Percentiles rank a stretch among this genome's conserved stretches.
Conservation (phyloP, 2,329 filamentous ascomycete genomes). For the Biscogniauxia sp. region DNA sequence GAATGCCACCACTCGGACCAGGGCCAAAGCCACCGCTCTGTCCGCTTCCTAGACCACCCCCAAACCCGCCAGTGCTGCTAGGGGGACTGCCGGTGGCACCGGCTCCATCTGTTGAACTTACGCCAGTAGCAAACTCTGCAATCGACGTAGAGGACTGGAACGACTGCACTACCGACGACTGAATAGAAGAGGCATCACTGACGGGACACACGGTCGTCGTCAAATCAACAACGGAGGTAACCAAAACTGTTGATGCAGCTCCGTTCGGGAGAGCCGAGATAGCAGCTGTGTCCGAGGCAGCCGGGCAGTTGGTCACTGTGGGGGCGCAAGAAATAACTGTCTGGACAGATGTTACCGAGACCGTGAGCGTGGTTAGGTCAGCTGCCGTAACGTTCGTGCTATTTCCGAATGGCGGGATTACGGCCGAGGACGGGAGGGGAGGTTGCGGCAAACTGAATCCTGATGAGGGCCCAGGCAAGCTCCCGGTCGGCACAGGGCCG, state of each 20-base stretch:
- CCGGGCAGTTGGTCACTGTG: constrained; percentile 28
- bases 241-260: constrained; percentile 26
- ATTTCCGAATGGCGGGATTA: constrained; percentile 11
- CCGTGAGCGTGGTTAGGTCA: constrained; percentile 23
- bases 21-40: not conserved
- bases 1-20: not conserved
- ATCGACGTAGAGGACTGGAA: constrained; percentile 15
- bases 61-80: not conserved
- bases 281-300: constrained; percentile 20
- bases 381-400: constrained; percentile 14
- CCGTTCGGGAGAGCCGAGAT: constrained; percentile 21
- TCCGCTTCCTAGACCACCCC: not conserved
- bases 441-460: constrained; percentile 3
- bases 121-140: constrained; percentile 5
- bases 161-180: constrained; percentile 26
- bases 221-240: constrained; percentile 27
- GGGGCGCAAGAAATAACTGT: constrained; percentile 29
- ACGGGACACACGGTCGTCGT: constrained; percentile 32
- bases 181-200: constrained; percentile 23
- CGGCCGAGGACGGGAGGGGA: not conserved
- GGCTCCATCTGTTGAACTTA: constrained; percentile 1
- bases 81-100: constrained; percentile 1
- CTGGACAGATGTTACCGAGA: constrained; percentile 23
- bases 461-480: not conserved
- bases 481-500: too few relatives aligned